These are phyloP conservation scores for Sporothrix mexicana DNA, from an alignment of 2,329 filamentous ascomycete species.

Conservation along the genomic window DNA sequence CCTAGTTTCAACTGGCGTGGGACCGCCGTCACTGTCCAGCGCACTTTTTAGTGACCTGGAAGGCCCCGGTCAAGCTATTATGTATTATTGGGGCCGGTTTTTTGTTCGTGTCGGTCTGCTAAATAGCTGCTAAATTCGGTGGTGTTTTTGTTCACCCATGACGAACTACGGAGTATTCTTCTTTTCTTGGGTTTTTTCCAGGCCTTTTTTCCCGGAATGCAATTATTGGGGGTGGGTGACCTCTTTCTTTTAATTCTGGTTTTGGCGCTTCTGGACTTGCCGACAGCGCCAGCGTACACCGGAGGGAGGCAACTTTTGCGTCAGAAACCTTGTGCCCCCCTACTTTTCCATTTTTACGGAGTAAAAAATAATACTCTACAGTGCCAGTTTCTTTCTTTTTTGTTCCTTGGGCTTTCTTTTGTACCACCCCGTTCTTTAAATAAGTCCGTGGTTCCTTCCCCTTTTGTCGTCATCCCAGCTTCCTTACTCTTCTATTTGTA, in stretches of 20 bases:
- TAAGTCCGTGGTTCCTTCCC: conserved; percentile 12
- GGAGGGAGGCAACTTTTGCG: conserved; percentile 26
- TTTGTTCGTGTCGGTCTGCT: conserved; percentile 9
- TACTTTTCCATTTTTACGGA: conserved; percentile 1
- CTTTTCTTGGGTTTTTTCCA: not conserved
- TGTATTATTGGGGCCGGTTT: not conserved
- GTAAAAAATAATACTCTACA: not conserved
- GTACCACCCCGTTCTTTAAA: not conserved
- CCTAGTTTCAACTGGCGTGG: conserved; percentile 1
- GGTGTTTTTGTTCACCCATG: not conserved
- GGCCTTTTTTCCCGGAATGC: not conserved
- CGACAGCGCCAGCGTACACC: conserved; percentile 30
- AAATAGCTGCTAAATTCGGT: conserved; percentile 12
- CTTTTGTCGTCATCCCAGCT: conserved; percentile 14
- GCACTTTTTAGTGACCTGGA: conserved; percentile 20
- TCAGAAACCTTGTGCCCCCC: conserved; percentile 1
- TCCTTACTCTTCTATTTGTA: not conserved
- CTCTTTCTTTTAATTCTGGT: not conserved
- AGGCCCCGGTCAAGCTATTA: conserved; percentile 13
- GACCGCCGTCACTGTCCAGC: not conserved
- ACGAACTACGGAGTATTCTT: not conserved
- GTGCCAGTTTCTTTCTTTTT: conserved; percentile 18
- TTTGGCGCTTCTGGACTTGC: conserved; percentile 12
- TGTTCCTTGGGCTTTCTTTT: not conserved
- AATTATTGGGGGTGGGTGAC: not conserved